phyloP scores from a whole-genome alignment of 2,329 filamentous ascomycete genomes.

The Exophiala lecanii-corni region DNA sequence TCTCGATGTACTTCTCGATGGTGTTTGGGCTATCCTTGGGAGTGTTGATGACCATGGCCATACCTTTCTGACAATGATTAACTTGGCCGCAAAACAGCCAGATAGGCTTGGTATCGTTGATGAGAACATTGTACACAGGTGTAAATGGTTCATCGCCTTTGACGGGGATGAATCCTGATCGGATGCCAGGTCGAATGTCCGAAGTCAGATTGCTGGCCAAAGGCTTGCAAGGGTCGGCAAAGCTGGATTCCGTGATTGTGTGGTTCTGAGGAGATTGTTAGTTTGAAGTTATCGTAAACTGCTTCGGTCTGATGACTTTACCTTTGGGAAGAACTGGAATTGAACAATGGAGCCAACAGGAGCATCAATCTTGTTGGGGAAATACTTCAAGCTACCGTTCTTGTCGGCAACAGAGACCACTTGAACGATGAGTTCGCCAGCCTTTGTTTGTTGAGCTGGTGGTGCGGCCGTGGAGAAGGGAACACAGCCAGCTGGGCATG shows the following conservation, averaged over 20 bases:
- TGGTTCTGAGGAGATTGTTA: constrained; percentile 54
- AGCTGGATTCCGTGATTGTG: constrained; percentile 73
- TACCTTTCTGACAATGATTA: constrained; percentile 69
- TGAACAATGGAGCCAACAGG: constrained; percentile 52
- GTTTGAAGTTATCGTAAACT: neutral
- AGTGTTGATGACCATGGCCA: constrained; percentile 69
- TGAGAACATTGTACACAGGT: constrained; percentile 65
- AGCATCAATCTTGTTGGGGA: constrained; percentile 61
- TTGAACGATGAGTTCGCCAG: constrained; percentile 45
- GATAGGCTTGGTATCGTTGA: constrained; percentile 65
- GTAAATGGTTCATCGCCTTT: constrained; percentile 47
- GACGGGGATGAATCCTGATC: constrained; percentile 50
- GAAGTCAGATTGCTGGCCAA: constrained; percentile 47
- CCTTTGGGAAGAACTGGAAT: constrained; percentile 49
- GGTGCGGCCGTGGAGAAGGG: constrained; percentile 6
- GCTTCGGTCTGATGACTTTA: constrained; percentile 24
- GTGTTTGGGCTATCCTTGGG: constrained; percentile 22
- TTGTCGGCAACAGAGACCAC: constrained; percentile 61
- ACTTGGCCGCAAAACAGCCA: constrained; percentile 76
- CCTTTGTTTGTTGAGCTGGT: constrained; percentile 7
- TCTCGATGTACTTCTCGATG: constrained; percentile 24
- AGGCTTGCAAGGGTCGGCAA: constrained; percentile 65
- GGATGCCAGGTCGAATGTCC: constrained; percentile 48
- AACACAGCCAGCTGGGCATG: constrained; percentile 19
- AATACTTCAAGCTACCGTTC: constrained; percentile 54